These are phyloP conservation scores for Fusarium nematophilum DNA, from an alignment of 2,329 filamentous ascomycete species.

Conservation along the genomic window DNA sequence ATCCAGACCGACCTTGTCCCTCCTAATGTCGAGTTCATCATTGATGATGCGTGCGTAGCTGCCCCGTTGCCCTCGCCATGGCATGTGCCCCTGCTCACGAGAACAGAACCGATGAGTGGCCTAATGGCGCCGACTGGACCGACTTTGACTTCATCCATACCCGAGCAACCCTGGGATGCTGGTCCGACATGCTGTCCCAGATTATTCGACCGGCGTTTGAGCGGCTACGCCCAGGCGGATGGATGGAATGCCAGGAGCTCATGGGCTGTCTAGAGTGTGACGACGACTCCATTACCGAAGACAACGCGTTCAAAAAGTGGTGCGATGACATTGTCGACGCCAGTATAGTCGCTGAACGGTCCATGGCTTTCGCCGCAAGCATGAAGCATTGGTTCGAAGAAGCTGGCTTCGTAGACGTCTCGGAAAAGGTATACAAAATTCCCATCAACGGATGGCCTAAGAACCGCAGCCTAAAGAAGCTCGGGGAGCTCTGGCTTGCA, in stretches of 20 bases:
- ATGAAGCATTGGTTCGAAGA: conserved; percentile 54
- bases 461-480: conserved; percentile 52
- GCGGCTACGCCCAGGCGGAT: conserved; percentile 62
- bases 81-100: conserved; percentile 19
- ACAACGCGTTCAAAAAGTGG: conserved; percentile 53
- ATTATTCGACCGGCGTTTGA: conserved; percentile 62
- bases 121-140: conserved; percentile 55
- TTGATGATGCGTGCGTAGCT: conserved; percentile 67
- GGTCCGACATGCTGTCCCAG: conserved; percentile 57
- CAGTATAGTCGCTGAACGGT: conserved; percentile 50
- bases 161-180: conserved; percentile 59
- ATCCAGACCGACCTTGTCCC: conserved; percentile 74
- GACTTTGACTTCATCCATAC: conserved; percentile 65
- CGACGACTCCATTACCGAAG: conserved; percentile 55
- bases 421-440: conserved; percentile 61
- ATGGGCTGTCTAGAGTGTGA: conserved; percentile 54
- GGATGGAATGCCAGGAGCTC: conserved; percentile 63
- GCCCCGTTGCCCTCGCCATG: too few relatives aligned
- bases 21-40: conserved; percentile 77
- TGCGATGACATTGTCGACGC: conserved; percentile 54
- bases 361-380: conserved; percentile 47
- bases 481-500: conserved; percentile 56
- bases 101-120: conserved; percentile 56
- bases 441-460: conserved; percentile 65
- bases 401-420: conserved; percentile 65